A percentile compares a stretch with the other conserved stretches of the same genome.
Evolutionary conservation across 768 basidiomycete species (phyloP).

Genomic region (Mrakia gelida): DNA sequence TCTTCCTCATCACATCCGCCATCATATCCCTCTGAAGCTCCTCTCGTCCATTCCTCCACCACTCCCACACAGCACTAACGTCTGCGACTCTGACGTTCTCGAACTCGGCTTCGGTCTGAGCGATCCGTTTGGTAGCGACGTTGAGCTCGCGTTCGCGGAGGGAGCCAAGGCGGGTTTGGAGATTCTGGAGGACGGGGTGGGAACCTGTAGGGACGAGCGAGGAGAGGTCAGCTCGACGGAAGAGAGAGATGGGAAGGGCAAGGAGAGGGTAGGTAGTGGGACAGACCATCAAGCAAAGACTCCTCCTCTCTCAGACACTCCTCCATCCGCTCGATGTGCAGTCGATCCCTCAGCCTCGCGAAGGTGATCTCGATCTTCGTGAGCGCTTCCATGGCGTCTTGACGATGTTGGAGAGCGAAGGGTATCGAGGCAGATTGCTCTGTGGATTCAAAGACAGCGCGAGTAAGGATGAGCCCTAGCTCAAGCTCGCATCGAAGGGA

Average conservation of each 20-base stretch:
- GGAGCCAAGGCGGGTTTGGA: constrained; percentile 71
- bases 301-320: constrained; percentile 81
- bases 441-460: constrained; percentile 52
- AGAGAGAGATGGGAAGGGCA: not conserved
- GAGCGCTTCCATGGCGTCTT: constrained; percentile 81
- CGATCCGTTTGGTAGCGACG: constrained; percentile 68
- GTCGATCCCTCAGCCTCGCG: constrained; percentile 73
- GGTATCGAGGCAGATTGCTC: constrained; percentile 51
- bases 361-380: constrained; percentile 90
- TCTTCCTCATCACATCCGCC: constrained; percentile 80
- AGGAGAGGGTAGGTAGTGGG: not conserved
- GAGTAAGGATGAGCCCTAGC: not conserved
- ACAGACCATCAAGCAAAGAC: constrained; percentile 68
- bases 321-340: constrained; percentile 94
- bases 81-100: constrained; percentile 62
- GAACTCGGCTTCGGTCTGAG: constrained; percentile 62
- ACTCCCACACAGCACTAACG: constrained; percentile 75
- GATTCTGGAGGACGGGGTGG: constrained; percentile 79
- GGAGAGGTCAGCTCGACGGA: not conserved
- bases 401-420: constrained; percentile 36
- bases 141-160: constrained; percentile 76
- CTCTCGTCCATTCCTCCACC: constrained; percentile 79
- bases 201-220: constrained; percentile 52
- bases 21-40: constrained; percentile 82
- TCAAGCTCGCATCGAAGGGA: not conserved